phyloP scores from a whole-genome alignment of 306 rosid species.

The Pachyrhizus erosus region DNA sequence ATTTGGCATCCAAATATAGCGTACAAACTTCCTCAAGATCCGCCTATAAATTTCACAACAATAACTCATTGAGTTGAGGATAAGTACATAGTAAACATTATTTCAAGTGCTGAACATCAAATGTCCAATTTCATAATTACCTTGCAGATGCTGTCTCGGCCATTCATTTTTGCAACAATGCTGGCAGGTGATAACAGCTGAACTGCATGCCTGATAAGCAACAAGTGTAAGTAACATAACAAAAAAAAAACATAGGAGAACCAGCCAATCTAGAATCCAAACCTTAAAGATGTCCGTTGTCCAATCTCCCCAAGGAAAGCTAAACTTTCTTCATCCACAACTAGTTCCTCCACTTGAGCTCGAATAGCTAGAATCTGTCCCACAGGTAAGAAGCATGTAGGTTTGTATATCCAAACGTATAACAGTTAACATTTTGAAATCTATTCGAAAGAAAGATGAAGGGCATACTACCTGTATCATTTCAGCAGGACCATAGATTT shows the following conservation, averaged over 20 bases:
- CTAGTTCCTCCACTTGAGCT: slow-evolving; percentile 91
- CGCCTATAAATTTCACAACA: slow-evolving; percentile 54
- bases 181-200: slow-evolving; percentile 93
- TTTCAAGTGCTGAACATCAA: slow-evolving; percentile 16
- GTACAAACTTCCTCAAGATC: slow-evolving; percentile 80
- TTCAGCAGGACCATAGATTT: slow-evolving; percentile 86
- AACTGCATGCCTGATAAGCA: slow-evolving; percentile 77
- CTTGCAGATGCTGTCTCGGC: slow-evolving; percentile 91
- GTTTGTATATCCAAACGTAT: slow-evolving; percentile 29
- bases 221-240: slow-evolving; percentile 30
- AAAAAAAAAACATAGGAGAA: slow-evolving; percentile 29
- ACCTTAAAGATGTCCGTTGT: slow-evolving; percentile 84
- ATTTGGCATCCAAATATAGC: slow-evolving; percentile 87
- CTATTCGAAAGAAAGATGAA: background rate
- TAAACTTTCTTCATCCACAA: slow-evolving; percentile 87
- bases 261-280: slow-evolving; percentile 36
- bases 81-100: background rate
- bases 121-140: slow-evolving; percentile 48
- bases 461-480: slow-evolving; percentile 77
- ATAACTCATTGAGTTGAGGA: background rate
- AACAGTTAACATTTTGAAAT: background rate
- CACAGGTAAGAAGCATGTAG: slow-evolving; percentile 28
- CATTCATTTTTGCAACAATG: slow-evolving; percentile 89
- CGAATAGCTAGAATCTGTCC: slow-evolving; percentile 86
- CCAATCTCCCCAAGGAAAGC: slow-evolving; percentile 95